phyloP scores from a whole-genome alignment of 495 filamentous ascomycete genomes.

The Penicillium herquei region DNA sequence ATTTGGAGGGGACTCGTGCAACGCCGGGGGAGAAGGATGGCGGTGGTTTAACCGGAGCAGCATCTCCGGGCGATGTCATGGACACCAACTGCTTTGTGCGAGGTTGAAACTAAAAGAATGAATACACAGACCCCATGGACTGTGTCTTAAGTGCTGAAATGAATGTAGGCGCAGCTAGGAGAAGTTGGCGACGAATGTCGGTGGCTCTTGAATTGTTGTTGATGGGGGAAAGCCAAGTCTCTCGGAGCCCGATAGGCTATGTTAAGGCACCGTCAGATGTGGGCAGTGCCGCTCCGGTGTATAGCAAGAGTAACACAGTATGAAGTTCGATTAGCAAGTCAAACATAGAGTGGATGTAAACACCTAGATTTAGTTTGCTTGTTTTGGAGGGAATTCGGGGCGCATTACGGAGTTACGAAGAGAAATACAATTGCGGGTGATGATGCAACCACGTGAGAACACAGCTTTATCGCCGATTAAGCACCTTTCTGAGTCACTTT shows the following conservation, averaged over 20 bases:
- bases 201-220: constrained; percentile 22
- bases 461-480: constrained; percentile 23
- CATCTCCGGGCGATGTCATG: constrained; percentile 65
- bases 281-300: not conserved
- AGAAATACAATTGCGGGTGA: not conserved
- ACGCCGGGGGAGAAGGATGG: constrained; percentile 55
- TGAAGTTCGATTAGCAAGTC: no score
- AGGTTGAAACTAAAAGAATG: constrained; percentile 11
- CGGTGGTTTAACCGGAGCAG: constrained; percentile 58
- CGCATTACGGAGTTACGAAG: constrained; percentile 9
- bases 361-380: constrained; percentile 1
- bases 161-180: not conserved
- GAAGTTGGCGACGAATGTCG: constrained; percentile 13
- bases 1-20: constrained; percentile 53
- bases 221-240: constrained; percentile 29
- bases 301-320: not conserved
- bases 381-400: not conserved
- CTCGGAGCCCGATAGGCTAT: constrained; percentile 15
- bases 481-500: constrained; percentile 12
- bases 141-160: constrained; percentile 3
- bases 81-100: constrained; percentile 37
- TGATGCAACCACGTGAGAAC: constrained; percentile 28
- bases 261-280: not conserved
- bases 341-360: constrained; percentile 9
- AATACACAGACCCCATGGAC: constrained; percentile 38